Evolutionary conservation across 768 basidiomycete species (phyloP).

Genomic region (Candolleomyces eurysporus): DNA sequence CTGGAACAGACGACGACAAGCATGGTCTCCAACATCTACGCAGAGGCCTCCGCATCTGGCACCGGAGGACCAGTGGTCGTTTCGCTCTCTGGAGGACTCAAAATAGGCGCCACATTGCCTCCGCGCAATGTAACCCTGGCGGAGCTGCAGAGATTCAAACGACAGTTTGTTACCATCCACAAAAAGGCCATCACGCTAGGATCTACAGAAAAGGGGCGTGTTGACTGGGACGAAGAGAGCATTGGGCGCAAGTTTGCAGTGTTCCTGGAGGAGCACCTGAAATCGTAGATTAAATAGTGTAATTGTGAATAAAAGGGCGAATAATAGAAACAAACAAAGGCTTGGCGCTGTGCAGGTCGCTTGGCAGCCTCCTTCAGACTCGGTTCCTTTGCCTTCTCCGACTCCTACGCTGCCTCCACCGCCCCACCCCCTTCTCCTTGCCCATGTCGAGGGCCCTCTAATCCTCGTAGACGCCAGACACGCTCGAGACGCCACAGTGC

Average conservation of each 20-base stretch:
- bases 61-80: conserved; percentile 53
- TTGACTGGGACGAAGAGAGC: conserved; percentile 75
- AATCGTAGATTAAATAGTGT: conserved; percentile 25
- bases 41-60: conserved; percentile 54
- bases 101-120: conserved; percentile 60
- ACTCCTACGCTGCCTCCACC: conserved; percentile 3
- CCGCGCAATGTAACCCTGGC: conserved; percentile 73
- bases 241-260: conserved; percentile 67
- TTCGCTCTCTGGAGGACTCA: conserved; percentile 38
- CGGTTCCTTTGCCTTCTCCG: background rate
- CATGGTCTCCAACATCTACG: conserved; percentile 70
- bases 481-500: no score
- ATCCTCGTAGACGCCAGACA: no score
- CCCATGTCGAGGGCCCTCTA: background rate
- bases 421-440: background rate
- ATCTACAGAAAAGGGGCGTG: conserved; percentile 69
- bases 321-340: background rate
- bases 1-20: conserved; percentile 77
- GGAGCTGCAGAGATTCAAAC: conserved; percentile 84
- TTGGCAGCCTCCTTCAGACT: background rate
- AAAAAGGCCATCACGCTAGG: conserved; percentile 87
- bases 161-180: conserved; percentile 89
- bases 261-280: conserved; percentile 72
- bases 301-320: background rate
- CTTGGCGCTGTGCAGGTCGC: background rate